Evolutionary conservation across 129 eudicot species (phyloP).

Genomic region (Logfia minima): DNA sequence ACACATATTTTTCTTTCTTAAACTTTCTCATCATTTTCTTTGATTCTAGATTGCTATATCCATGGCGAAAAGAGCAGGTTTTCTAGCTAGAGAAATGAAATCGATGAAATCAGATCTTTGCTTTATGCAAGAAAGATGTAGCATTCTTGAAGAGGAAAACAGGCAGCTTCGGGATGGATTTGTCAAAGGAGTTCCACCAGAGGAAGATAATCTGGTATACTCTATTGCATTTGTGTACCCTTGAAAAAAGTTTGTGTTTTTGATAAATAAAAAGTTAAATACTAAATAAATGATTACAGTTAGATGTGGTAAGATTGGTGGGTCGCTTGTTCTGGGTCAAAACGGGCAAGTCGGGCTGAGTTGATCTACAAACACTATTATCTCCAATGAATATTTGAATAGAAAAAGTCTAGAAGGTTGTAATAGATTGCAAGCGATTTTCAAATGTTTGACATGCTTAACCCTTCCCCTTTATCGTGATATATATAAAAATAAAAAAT

Average conservation of each 20-base stretch:
- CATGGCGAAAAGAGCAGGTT: constrained; percentile 76
- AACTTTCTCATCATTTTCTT: background rate
- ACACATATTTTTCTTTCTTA: background rate
- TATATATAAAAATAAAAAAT: too few relatives aligned
- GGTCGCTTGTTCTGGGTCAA: too few relatives aligned
- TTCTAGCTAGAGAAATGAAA: constrained; percentile 78
- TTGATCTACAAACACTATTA: too few relatives aligned
- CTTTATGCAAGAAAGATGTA: constrained; percentile 78
- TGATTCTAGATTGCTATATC: constrained; percentile 68
- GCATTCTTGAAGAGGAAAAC: constrained; percentile 85
- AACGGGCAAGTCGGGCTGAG: too few relatives aligned
- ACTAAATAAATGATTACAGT: background rate
- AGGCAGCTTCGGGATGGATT: constrained; percentile 73
- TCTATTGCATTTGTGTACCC: background rate
- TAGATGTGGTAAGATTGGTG: background rate
- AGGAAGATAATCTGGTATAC: constrained; percentile 89
- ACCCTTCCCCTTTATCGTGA: too few relatives aligned
- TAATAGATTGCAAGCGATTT: too few relatives aligned
- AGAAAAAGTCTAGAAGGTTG: too few relatives aligned
- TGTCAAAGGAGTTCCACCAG: constrained; percentile 66
- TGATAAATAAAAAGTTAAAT: background rate
- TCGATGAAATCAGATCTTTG: constrained; percentile 76
- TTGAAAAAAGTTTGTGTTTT: background rate
- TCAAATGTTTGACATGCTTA: too few relatives aligned
- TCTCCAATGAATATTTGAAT: too few relatives aligned